These are phyloP conservation scores for Ogataea nitratoaversa DNA, from an alignment of 805 yeast genomes.

Conservation along the genomic window DNA sequence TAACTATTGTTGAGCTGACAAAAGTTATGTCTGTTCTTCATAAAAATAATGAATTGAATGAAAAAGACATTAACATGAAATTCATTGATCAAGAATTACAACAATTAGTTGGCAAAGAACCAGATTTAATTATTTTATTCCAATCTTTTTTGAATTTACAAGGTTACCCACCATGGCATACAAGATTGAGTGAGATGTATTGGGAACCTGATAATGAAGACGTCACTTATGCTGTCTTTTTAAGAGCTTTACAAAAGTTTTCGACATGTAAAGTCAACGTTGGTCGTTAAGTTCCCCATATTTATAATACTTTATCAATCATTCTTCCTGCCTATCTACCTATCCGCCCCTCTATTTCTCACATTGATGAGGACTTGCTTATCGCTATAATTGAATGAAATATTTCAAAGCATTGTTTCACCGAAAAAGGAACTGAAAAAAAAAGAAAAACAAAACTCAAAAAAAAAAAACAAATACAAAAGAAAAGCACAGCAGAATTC, in stretches of 20 bases:
- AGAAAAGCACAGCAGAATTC: too few species aligned
- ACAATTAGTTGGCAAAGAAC: constrained; percentile 84
- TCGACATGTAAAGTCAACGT: constrained; percentile 82
- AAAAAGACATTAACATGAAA: constrained; percentile 67
- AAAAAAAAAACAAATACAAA: too few species aligned
- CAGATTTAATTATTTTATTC: constrained; percentile 80
- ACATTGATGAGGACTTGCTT: too few species aligned
- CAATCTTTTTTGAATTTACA: constrained; percentile 86
- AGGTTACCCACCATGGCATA: constrained; percentile 98
- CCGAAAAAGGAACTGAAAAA: too few species aligned
- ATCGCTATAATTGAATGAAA: too few species aligned
- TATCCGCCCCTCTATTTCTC: too few species aligned
- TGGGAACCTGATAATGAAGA: constrained; percentile 84
- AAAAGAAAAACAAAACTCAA: too few species aligned
- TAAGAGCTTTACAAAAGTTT: constrained; percentile 70
- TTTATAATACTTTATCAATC: too few species aligned
- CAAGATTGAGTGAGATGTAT: constrained; percentile 82
- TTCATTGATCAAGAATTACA: constrained; percentile 69
- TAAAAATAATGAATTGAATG: constrained; percentile 50
- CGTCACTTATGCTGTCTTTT: constrained; percentile 78
- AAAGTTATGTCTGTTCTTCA: constrained; percentile 79
- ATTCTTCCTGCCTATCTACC: too few species aligned
- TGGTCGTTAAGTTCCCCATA: constrained; percentile 63
- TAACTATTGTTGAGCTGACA: constrained; percentile 84
- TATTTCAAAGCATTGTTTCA: too few species aligned